Conservation (phyloP, 169 alveolate genomes). For the Theileria equi region DNA sequence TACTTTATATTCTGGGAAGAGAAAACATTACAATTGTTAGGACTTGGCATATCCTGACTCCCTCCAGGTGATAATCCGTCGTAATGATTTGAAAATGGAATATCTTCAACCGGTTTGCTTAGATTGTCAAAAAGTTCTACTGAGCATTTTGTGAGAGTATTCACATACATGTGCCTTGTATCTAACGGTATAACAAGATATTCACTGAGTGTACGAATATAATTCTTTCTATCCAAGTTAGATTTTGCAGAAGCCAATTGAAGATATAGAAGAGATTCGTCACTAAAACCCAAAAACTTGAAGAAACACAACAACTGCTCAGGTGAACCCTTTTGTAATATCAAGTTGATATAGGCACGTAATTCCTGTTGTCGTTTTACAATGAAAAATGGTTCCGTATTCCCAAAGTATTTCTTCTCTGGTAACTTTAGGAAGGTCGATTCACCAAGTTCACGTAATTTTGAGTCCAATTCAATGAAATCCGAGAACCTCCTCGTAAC, state of each 20-base stretch:
- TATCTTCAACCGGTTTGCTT: neutral
- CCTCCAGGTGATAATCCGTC: too few species aligned
- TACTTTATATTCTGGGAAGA: too few species aligned
- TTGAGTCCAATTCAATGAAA: conserved; percentile 2
- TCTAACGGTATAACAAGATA: conserved; percentile 1
- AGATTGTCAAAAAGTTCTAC: neutral
- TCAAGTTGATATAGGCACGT: neutral
- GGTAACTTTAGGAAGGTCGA: conserved; percentile 16
- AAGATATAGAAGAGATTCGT: conserved; percentile 20
- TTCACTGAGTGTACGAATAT: neutral
- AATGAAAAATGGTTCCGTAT: conserved; percentile 9
- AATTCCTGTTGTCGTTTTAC: conserved; percentile 25
- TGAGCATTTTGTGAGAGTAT: neutral
- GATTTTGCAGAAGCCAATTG: conserved; percentile 20
- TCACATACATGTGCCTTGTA: too few species aligned
- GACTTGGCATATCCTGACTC: too few species aligned
- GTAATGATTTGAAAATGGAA: too few species aligned
- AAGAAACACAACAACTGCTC: conserved; percentile 17
- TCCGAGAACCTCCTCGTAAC: conserved; percentile 24
- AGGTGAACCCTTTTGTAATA: neutral
- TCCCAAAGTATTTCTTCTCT: conserved; percentile 27
- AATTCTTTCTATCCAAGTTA: neutral
- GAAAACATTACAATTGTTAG: too few species aligned
- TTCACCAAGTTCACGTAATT: conserved; percentile 19
- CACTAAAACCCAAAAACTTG: conserved; percentile 22